These are phyloP conservation scores for Aristolochia californica DNA, from an alignment of 164 flowering plant species.

Conservation along the genomic window DNA sequence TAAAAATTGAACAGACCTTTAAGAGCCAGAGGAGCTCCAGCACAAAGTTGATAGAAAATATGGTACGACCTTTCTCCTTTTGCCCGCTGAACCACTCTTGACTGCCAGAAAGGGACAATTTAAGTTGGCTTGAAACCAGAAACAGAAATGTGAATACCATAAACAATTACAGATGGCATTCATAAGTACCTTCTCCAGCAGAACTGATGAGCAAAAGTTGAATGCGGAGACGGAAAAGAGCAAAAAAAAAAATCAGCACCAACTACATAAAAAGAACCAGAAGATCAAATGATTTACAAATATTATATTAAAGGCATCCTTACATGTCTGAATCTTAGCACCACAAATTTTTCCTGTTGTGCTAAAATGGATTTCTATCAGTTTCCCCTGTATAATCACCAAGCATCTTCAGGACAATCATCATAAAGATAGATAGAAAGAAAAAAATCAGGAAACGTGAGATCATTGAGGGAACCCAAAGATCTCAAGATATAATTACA, in stretches of 20 bases:
- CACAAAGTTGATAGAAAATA: conserved; percentile 92
- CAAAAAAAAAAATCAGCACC: conserved; percentile 8
- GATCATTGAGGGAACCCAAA: background rate
- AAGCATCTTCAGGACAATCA: background rate
- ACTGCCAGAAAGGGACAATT: conserved; percentile 34
- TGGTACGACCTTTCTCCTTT: conserved; percentile 90
- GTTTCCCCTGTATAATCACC: conserved; percentile 56
- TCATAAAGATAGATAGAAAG: background rate
- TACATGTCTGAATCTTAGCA: conserved; percentile 83
- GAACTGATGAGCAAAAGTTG: conserved; percentile 30
- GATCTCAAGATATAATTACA: background rate
- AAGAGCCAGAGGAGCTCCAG: conserved; percentile 75
- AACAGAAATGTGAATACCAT: background rate
- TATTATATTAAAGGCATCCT: conserved; percentile 17
- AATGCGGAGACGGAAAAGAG: background rate
- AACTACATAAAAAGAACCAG: background rate
- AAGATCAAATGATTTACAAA: background rate
- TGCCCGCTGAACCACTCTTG: conserved; percentile 78
- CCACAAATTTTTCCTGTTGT: conserved; percentile 64
- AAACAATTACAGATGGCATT: background rate
- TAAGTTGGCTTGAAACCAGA: conserved; percentile 16
- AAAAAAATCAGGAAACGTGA: background rate
- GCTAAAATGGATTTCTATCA: conserved; percentile 74
- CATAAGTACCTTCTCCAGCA: conserved; percentile 77
- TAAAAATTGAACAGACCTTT: conserved; percentile 39